phyloP scores from a whole-genome alignment of 2,329 filamentous ascomycete genomes.

The Coniochaeta hoffmannii region DNA sequence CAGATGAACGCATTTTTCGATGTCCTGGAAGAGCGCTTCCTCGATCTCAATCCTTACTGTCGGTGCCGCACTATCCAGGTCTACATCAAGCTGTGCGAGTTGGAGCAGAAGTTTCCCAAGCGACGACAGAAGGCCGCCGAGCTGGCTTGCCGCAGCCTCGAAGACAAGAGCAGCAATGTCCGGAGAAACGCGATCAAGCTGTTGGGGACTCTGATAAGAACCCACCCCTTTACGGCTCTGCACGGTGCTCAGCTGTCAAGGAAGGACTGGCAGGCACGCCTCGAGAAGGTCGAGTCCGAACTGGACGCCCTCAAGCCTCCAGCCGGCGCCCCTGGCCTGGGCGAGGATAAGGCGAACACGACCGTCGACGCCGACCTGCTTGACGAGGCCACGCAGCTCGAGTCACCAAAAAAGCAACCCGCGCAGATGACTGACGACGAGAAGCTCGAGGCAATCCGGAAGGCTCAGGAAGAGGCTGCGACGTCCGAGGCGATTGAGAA shows the following conservation, averaged over 20 bases:
- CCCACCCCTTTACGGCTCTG: slow-evolving; percentile 87
- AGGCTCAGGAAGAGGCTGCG: slow-evolving; percentile 78
- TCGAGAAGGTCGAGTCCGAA: slow-evolving; percentile 78
- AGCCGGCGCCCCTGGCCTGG: slow-evolving; percentile 63
- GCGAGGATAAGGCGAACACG: slow-evolving; percentile 56
- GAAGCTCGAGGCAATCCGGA: slow-evolving; percentile 63
- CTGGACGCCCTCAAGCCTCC: slow-evolving; percentile 76
- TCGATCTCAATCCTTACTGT: slow-evolving; percentile 95
- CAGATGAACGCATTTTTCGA: slow-evolving; percentile 97
- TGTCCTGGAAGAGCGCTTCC: slow-evolving; percentile 88
- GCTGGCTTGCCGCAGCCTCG: slow-evolving; percentile 77
- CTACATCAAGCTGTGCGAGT: slow-evolving; percentile 81
- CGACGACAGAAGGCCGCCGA: slow-evolving; percentile 81
- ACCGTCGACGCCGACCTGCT: slow-evolving; percentile 72
- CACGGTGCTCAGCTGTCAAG: slow-evolving; percentile 80
- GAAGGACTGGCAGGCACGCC: slow-evolving; percentile 76
- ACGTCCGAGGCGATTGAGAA: slow-evolving; percentile 84
- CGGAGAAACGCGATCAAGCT: slow-evolving; percentile 92
- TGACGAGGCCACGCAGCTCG: slow-evolving; percentile 81
- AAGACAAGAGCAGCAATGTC: slow-evolving; percentile 98
- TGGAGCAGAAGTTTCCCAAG: slow-evolving; percentile 96
- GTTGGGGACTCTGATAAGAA: slow-evolving; percentile 79
- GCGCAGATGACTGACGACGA: slow-evolving; percentile 70
- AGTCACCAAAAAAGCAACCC: slow-evolving; percentile 58
- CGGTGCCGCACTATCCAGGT: slow-evolving; percentile 88